Percentiles rank a stretch among this genome's conserved stretches.
phyloP scores from a whole-genome alignment of 2,329 filamentous ascomycete genomes.

The Botrytis tulipae region DNA sequence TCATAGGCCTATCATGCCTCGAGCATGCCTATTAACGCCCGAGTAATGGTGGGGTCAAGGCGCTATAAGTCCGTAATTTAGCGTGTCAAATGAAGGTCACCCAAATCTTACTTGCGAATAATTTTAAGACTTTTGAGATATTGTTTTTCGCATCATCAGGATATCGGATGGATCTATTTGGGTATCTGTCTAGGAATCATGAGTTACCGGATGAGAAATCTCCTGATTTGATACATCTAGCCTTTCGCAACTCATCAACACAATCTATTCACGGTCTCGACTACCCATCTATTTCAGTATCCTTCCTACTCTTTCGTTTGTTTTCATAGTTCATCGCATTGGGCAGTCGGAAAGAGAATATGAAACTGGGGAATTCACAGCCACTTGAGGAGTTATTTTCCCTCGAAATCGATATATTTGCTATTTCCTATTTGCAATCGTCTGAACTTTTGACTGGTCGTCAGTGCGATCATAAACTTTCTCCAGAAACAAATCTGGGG shows the following conservation, averaged over 20 bases:
- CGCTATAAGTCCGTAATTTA: background rate
- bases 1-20: background rate
- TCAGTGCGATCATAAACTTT: constrained; percentile 5
- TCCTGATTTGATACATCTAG: background rate
- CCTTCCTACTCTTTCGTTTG: background rate
- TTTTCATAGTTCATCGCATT: background rate
- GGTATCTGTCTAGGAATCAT: background rate
- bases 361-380: background rate
- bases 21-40: background rate
- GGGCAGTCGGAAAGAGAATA: background rate
- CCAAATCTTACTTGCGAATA: background rate
- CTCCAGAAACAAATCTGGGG: background rate
- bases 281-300: background rate
- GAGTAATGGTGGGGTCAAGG: background rate
- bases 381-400: background rate
- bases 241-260: background rate
- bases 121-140: background rate
- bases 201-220: background rate
- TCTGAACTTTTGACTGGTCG: background rate
- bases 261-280: background rate
- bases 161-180: background rate
- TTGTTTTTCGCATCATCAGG: background rate
- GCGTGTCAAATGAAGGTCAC: background rate
- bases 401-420: background rate
- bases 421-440: background rate